Percentiles rank a stretch among this genome's conserved stretches.
Conservation (phyloP, 2,329 filamentous ascomycete genomes). For the Fusarium sp. region DNA sequence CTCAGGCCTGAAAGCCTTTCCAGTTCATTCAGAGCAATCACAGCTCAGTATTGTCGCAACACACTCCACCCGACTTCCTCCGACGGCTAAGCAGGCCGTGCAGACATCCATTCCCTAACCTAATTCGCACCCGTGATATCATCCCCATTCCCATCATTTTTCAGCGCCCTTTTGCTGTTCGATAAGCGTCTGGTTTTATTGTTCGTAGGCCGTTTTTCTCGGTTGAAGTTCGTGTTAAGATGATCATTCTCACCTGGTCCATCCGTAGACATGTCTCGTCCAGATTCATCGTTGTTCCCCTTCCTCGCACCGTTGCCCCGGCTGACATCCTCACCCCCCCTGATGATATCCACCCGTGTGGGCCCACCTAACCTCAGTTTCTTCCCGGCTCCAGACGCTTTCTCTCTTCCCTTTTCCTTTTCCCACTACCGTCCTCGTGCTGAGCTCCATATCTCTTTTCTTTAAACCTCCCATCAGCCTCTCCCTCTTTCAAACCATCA, state of each 20-base stretch:
- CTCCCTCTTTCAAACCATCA: slow-evolving; percentile 47
- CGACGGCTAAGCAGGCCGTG: slow-evolving; percentile 51
- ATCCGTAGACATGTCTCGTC: slow-evolving; percentile 52
- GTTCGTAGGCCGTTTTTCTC: slow-evolving; percentile 12
- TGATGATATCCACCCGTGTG: slow-evolving; percentile 51
- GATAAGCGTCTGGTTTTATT: slow-evolving; percentile 3
- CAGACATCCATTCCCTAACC: slow-evolving; percentile 38
- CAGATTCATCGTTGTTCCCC: slow-evolving; percentile 47
- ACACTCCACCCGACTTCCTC: slow-evolving; percentile 55
- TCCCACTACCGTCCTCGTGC: slow-evolving; percentile 53
- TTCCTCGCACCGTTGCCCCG: slow-evolving; percentile 53
- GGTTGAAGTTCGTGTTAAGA: slow-evolving; percentile 16
- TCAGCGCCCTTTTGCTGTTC: slow-evolving; percentile 24
- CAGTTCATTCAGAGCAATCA: slow-evolving; percentile 49
- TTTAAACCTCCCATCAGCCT: slow-evolving; percentile 53
- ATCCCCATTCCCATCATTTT: slow-evolving; percentile 30
- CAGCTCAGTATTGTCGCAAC: slow-evolving; percentile 46
- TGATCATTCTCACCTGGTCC: slow-evolving; percentile 39
- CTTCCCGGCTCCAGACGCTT: slow-evolving; percentile 55
- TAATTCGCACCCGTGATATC: slow-evolving; percentile 49
- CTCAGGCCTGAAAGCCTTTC: slow-evolving; percentile 51
- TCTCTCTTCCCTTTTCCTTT: slow-evolving; percentile 60
- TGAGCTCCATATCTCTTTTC: slow-evolving; percentile 54
- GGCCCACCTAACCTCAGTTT: slow-evolving; percentile 55
- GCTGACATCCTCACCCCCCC: slow-evolving; percentile 54